Percentiles rank a stretch among this genome's conserved stretches.
Conservation (phyloP, 176 grass and related monocot species). For the Triticum dicoccoides region DNA sequence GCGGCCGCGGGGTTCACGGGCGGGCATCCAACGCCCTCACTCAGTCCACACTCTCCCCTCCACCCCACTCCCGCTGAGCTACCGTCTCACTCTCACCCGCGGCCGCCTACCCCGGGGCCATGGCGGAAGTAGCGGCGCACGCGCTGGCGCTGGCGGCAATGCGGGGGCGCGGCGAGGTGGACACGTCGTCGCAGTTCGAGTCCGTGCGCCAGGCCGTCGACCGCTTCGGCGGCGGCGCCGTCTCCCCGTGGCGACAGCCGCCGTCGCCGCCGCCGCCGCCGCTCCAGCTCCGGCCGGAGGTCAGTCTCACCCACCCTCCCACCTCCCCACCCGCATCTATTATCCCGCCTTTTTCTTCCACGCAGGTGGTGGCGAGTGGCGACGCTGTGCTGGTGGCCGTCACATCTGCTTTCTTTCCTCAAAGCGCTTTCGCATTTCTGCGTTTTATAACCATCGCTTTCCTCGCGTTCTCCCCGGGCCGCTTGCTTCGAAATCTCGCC, state of each 20-base stretch:
- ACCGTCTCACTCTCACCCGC: too few relatives aligned
- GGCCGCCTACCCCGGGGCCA: neutral
- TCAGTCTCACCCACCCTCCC: constrained; percentile 16
- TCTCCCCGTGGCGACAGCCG: constrained; percentile 39
- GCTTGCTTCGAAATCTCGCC: neutral
- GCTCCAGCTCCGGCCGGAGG: constrained; percentile 79
- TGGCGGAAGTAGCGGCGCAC: neutral
- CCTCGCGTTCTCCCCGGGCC: neutral
- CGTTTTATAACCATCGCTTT: neutral
- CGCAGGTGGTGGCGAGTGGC: neutral
- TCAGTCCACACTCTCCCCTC: neutral
- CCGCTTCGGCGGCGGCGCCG: constrained; percentile 57
- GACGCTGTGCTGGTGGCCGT: neutral
- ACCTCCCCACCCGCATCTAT: neutral
- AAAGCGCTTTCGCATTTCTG: neutral
- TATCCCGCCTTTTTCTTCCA: neutral
- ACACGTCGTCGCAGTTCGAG: constrained; percentile 73
- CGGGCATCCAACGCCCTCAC: neutral
- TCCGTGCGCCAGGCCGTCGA: constrained; percentile 82
- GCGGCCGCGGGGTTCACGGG: neutral
- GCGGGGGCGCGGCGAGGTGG: constrained; percentile 69
- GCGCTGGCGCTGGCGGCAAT: constrained; percentile 18
- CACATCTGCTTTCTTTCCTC: neutral
- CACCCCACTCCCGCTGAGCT: too few relatives aligned
- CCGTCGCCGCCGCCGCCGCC: constrained; percentile 3